Evolutionary conservation across 371 early-diverging fungal species (phyloP).

Genomic region (Mortierella sp.): DNA sequence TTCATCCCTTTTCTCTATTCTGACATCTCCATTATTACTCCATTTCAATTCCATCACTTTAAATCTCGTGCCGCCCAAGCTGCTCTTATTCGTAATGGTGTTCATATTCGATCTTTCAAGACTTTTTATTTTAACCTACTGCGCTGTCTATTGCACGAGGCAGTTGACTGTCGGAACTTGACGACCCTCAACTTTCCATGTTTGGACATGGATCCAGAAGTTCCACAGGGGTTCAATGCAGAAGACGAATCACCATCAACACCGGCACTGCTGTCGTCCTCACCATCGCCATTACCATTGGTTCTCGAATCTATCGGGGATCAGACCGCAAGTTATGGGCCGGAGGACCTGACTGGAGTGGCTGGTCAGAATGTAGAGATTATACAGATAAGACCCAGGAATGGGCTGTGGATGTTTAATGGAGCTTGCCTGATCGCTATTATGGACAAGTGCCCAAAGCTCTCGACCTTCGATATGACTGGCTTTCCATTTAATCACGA

Average conservation of each 20-base stretch:
- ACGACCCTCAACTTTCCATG: constrained; percentile 28
- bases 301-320: background rate
- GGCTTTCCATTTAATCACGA: too few relatives aligned
- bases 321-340: background rate
- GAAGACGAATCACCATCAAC: background rate
- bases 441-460: too few relatives aligned
- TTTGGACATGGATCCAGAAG: constrained; percentile 19
- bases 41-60: constrained; percentile 26
- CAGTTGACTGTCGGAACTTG: constrained; percentile 16
- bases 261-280: too few relatives aligned
- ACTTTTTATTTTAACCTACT: constrained; percentile 24
- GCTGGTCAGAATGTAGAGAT: background rate
- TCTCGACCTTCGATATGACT: too few relatives aligned
- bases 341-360: background rate
- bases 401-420: constrained; percentile 19
- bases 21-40: constrained; percentile 14
- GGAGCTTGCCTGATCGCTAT: constrained; percentile 16
- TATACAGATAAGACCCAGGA: constrained; percentile 14
- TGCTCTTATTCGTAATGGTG: constrained; percentile 13
- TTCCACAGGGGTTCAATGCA: constrained; percentile 5
- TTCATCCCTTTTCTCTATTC: constrained; percentile 30
- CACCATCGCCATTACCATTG: background rate
- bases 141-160: background rate
- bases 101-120: constrained; percentile 19
- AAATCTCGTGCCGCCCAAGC: background rate